Percentiles rank a stretch among this genome's conserved stretches.
These are phyloP conservation scores for Phanerochaete carnosa DNA, from an alignment of 768 basidiomycete genomes.

Conservation along the genomic window DNA sequence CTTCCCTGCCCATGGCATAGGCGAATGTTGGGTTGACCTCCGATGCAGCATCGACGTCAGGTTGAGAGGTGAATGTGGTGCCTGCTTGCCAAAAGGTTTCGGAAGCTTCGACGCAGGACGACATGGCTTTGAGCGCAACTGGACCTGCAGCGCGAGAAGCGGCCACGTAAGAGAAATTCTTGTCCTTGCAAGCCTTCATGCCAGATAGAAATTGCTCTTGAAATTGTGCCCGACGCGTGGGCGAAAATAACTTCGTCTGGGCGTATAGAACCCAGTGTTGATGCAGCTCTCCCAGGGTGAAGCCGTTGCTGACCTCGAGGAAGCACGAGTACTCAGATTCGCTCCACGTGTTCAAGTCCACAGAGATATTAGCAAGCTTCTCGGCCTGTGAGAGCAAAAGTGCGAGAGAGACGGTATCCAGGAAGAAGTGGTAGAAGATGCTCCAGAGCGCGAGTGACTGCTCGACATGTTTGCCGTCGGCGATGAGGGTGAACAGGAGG, in stretches of 20 bases:
- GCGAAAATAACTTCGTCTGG: constrained; percentile 18
- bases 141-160: constrained; percentile 36
- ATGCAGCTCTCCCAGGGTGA: constrained; percentile 37
- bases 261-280: constrained; percentile 34
- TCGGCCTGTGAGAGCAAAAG: constrained; percentile 36
- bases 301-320: constrained; percentile 35
- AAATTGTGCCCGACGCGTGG: no score
- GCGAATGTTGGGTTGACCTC: constrained; percentile 45
- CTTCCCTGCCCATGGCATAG: constrained; percentile 34
- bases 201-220: no score
- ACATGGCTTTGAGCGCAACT: constrained; percentile 17
- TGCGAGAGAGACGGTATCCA: constrained; percentile 34
- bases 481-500: constrained; percentile 40
- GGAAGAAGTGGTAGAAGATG: constrained; percentile 46
- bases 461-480: constrained; percentile 24
- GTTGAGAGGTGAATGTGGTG: constrained; percentile 27
- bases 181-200: no score
- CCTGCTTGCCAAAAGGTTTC: constrained; percentile 40
- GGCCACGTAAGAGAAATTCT: constrained; percentile 7
- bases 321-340: constrained; percentile 33
- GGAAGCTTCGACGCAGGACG: constrained; percentile 20
- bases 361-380: constrained; percentile 33
- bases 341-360: constrained; percentile 36
- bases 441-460: constrained; percentile 33
- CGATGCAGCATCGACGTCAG: constrained; percentile 19